These are phyloP conservation scores for Dittrichia graveolens DNA, from an alignment of 129 eudicot species.

Conservation along the genomic window DNA sequence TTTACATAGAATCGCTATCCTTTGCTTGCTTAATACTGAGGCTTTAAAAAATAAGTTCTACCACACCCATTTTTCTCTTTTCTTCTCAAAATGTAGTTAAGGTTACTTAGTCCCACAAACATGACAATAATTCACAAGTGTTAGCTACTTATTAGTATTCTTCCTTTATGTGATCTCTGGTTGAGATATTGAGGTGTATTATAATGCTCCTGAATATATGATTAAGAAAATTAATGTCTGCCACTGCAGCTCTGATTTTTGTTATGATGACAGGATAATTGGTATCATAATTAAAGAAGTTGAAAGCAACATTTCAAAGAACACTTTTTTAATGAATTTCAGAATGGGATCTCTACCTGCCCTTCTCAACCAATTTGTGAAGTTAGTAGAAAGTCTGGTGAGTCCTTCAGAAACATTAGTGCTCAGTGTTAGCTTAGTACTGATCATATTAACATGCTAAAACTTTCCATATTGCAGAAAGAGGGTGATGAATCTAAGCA, in stretches of 20 bases:
- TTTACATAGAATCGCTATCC: not conserved
- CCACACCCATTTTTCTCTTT: not conserved
- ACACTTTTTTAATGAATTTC: slow-evolving; percentile 73
- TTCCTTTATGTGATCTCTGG: slow-evolving; percentile 1
- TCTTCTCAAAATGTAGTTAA: not conserved
- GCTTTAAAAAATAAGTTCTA: not conserved
- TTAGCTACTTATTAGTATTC: slow-evolving; percentile 13
- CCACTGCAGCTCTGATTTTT: slow-evolving; percentile 24
- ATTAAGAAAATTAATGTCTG: slow-evolving; percentile 6
- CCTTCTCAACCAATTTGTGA: slow-evolving; percentile 78
- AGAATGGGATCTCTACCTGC: slow-evolving; percentile 83
- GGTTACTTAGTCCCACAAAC: slow-evolving; percentile 19
- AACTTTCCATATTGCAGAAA: slow-evolving; percentile 58
- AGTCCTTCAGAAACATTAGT: slow-evolving; percentile 32
- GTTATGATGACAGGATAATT: slow-evolving; percentile 65
- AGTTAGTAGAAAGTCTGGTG: slow-evolving; percentile 84
- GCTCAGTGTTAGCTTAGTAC: slow-evolving; percentile 21
- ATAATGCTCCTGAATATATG: slow-evolving; percentile 16
- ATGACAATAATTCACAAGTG: not conserved
- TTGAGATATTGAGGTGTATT: slow-evolving; percentile 17
- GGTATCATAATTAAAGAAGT: slow-evolving; percentile 79
- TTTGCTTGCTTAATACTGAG: slow-evolving; percentile 4
- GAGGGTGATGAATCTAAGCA: slow-evolving; percentile 72
- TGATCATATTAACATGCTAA: slow-evolving; percentile 24
- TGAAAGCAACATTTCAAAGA: slow-evolving; percentile 71